Conservation (phyloP, 2,329 filamentous ascomycete genomes). For the Dactylellina leptospora region DNA sequence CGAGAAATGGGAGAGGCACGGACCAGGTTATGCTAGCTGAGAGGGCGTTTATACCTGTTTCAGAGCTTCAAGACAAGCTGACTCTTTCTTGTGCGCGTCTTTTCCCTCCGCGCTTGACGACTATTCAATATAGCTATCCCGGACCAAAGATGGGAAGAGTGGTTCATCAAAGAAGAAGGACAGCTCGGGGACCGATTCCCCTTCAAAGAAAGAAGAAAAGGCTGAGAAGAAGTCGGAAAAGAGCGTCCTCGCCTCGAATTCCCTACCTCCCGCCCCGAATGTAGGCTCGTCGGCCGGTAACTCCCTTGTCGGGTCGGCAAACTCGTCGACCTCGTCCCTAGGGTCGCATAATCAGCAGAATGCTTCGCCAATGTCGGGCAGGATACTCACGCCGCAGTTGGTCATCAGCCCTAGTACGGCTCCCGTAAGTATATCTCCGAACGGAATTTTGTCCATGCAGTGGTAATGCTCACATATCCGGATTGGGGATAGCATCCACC, state of each 20-base stretch:
- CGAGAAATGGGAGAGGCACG: not conserved
- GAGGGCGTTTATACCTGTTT: conserved; percentile 26
- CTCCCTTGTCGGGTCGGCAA: conserved; percentile 38
- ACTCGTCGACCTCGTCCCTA: conserved; percentile 50
- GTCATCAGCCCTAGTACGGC: conserved; percentile 54
- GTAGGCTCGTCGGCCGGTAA: conserved; percentile 33
- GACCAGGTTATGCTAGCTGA: conserved; percentile 11
- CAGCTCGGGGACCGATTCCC: conserved; percentile 59
- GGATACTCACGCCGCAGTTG: conserved; percentile 80
- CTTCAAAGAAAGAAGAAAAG: conserved; percentile 52
- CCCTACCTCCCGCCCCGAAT: conserved; percentile 45
- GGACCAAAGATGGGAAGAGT: conserved; percentile 52
- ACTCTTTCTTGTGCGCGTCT: conserved; percentile 35
- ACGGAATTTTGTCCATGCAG: conserved; percentile 24
- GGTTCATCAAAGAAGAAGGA: conserved; percentile 76
- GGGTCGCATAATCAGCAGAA: conserved; percentile 55
- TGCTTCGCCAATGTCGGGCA: conserved; percentile 56
- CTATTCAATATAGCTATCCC: conserved; percentile 46
- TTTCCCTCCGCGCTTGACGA: conserved; percentile 7
- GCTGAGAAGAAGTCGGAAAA: conserved; percentile 52
- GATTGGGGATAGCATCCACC: conserved; percentile 75
- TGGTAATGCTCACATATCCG: conserved; percentile 49
- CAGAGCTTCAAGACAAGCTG: conserved; percentile 38
- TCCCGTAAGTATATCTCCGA: conserved; percentile 54
- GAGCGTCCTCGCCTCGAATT: conserved; percentile 52